Base-by-base conservation (phyloP, 495 filamentous ascomycete genomes). In the Cenococcum geophilum region DNA sequence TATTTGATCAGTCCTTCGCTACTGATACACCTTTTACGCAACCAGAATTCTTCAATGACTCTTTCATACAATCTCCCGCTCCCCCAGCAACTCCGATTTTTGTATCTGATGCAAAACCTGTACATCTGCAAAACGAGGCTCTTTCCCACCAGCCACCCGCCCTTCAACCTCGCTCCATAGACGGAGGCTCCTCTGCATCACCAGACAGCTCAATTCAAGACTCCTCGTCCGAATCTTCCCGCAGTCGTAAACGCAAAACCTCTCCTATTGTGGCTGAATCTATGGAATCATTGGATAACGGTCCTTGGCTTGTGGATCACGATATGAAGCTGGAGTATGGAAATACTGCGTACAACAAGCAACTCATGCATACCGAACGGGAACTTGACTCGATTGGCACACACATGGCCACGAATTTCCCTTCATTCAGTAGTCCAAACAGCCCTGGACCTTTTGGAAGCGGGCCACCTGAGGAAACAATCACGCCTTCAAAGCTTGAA, bases 221-320 rank as follows among this genome's bases (percentile, higher is more conserved):
- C 59, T 80, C 79, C 1, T 72, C 75, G 9, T 81, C 78, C 2
- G 76, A 77, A 51, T 75, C 75, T 1, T 78, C 77, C 8, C 69
- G 63, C 47, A 62, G 61, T 21, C 74, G 72, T 36, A 77, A 78
- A 70, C 72, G 77, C 18, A 79, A 78, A 57, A 71, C 76, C 21
- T 78, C 78, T 8, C 67, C 69, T 45, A 74, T 74, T 12, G 72
- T 57, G 11, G 32, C 68, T 21, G 62, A 68, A 32, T 32, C 27
- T 32, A 3, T 32, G 27, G 49, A 21, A 14, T 16, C 40, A 25
- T 22, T 25, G 52, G 18, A 18, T 20, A 51, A 49, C 32, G 12
- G 74, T 70, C 69, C 50, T 49, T 21, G 45, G 70, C 12, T 22
- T 23, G 49, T 14, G 21, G 14, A 23, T 14, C 21, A 23, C 3